Base-by-base conservation (phyloP, 345 rosid species). In the Eucalyptus dawsonii region DNA sequence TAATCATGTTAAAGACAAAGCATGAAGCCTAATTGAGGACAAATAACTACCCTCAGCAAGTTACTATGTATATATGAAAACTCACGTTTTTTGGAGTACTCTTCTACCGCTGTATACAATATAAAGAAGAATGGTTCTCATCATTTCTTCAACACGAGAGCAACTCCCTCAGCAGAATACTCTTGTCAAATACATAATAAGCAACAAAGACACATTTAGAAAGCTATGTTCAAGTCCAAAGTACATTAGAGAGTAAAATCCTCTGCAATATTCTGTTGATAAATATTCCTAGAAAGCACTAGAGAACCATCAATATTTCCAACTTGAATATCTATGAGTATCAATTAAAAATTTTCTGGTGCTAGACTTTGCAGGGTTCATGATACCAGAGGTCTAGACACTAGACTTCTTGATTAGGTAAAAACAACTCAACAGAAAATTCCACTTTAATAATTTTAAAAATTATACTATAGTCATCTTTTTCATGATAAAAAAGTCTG, bases 381-480 rank as follows among this genome's bases (percentile, higher is more conserved):
- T 76, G 83, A 76, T 11, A 76, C 14, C 83, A 37, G 0, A 16
- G 27, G 83, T 1, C 83, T 37, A 3, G 83, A 21, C 1, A 1
- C 47, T 19, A 21, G 83, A 76, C 83, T 76, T 76, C 25, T 21
- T 76, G 24, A 3, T 76, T 76, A 1, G 81, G 25, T 2, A 9
- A 76, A 67, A 37, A 13, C 22, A 19, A 24, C 1, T 42, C 5
- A 37, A 4, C 3, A 24, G 24, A 37, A 69, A 72, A 72, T 34
- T 6, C 81, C 1, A 1, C 11, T 37, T 6, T 1, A 37, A 72
- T 37, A 24, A 3, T 76, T 3, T 14, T n/a, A 1, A n/a, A 65
- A n/a, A 65, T 13, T n/a, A 14, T 65, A 1, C 37, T 65, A n/a
- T n/a, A 15, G 0, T 65, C 6, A 0, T 65, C 76, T n/a, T n/a